These are phyloP conservation scores for Plasmodium ovale DNA, from an alignment of 169 alveolate genomes.

Conservation along the genomic window DNA sequence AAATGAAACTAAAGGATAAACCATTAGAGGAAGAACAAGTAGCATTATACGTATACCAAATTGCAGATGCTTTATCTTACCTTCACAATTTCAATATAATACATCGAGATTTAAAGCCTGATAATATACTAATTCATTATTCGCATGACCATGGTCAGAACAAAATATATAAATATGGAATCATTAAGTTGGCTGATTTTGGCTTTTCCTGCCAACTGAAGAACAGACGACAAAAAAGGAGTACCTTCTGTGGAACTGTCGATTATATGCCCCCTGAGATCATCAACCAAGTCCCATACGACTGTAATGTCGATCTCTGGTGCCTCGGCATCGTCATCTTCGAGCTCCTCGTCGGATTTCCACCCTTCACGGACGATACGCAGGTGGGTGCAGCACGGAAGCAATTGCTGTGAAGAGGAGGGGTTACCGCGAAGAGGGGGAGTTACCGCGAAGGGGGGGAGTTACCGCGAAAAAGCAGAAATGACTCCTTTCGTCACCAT, in stretches of 20 bases:
- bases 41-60: conserved; percentile 87
- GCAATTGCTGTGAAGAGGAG: too few species aligned
- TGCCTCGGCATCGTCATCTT: conserved; percentile 93
- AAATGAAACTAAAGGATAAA: conserved; percentile 80
- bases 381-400: conserved; percentile 12
- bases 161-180: conserved; percentile 83
- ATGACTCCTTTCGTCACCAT: background rate
- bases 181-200: conserved; percentile 93
- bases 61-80: conserved; percentile 86
- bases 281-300: conserved; percentile 88
- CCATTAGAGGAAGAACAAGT: conserved; percentile 87
- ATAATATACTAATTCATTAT: conserved; percentile 85
- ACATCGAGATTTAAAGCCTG: conserved; percentile 90
- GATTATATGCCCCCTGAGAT: conserved; percentile 96
- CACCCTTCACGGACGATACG: conserved; percentile 89
- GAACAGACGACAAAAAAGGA: conserved; percentile 89
- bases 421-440: background rate
- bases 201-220: conserved; percentile 92
- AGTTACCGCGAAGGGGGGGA: too few species aligned
- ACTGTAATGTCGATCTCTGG: conserved; percentile 93
- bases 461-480: background rate
- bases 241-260: conserved; percentile 94
- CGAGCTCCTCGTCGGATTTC: conserved; percentile 92
- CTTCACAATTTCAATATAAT: conserved; percentile 85
- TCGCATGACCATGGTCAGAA: background rate